phyloP scores from a whole-genome alignment of 163 green algal genomes.

The Prototheca wickerhamii region DNA sequence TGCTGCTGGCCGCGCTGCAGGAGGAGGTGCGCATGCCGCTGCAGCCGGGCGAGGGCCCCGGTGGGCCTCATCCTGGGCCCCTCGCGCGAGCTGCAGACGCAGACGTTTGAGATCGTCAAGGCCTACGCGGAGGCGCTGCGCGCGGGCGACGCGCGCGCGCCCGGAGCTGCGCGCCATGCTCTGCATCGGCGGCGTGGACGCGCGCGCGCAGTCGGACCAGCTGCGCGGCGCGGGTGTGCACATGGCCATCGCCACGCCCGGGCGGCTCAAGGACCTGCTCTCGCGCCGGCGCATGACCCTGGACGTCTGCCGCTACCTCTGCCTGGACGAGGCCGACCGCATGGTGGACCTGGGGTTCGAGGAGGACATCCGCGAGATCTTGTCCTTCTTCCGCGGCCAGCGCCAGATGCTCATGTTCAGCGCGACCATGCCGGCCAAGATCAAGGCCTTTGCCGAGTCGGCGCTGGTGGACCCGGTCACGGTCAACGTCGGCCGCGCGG shows the following conservation, averaged over 20 bases:
- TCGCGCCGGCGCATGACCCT: slow-evolving; percentile 83
- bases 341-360: slow-evolving; percentile 91
- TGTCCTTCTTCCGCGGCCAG: slow-evolving; percentile 69
- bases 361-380: slow-evolving; percentile 76
- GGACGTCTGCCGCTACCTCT: slow-evolving; percentile 90
- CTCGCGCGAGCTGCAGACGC: slow-evolving; percentile 85
- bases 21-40: slow-evolving; percentile 74
- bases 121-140: slow-evolving; percentile 54
- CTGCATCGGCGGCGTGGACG: slow-evolving; percentile 35
- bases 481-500: slow-evolving; percentile 92
- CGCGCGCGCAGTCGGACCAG: slow-evolving; percentile 31
- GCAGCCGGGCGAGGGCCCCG: slow-evolving; percentile 68
- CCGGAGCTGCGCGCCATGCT: slow-evolving; percentile 69
- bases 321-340: slow-evolving; percentile 90
- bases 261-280: slow-evolving; percentile 92
- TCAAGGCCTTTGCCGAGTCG: slow-evolving; percentile 91
- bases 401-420: slow-evolving; percentile 95
- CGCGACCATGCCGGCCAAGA: slow-evolving; percentile 96
- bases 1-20: slow-evolving; percentile 83
- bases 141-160: too few species aligned
- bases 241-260: slow-evolving; percentile 83
- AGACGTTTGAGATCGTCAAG: slow-evolving; percentile 63
- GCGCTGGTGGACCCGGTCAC: slow-evolving; percentile 88
- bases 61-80: slow-evolving; percentile 88
- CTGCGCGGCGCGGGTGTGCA: slow-evolving; percentile 76